These are phyloP conservation scores for Aspergillus hancockii DNA, from an alignment of 495 filamentous ascomycete genomes.

Conservation along the genomic window DNA sequence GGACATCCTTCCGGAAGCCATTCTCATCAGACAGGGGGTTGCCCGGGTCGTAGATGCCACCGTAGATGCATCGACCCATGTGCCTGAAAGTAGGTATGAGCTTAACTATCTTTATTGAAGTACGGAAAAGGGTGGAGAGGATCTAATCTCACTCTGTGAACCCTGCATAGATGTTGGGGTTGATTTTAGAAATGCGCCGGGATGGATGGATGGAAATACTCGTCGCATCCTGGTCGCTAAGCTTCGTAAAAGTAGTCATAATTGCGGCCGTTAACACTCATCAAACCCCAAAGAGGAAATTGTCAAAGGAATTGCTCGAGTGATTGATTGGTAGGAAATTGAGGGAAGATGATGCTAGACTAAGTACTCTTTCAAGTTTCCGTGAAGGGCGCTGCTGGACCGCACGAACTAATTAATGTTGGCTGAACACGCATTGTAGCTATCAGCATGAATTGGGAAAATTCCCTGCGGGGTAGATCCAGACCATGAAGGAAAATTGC, in stretches of 20 bases:
- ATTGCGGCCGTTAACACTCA: constrained; percentile 7
- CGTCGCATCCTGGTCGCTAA: constrained; percentile 55
- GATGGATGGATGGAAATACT: constrained; percentile 61
- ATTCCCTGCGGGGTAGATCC: constrained; percentile 25
- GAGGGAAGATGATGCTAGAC: constrained; percentile 15
- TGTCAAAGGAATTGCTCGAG: neutral
- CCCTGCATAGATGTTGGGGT: constrained; percentile 72
- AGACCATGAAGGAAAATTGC: constrained; percentile 12
- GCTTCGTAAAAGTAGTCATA: constrained; percentile 73
- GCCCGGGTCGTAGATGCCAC: constrained; percentile 76
- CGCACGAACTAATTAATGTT: constrained; percentile 27
- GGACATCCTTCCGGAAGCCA: constrained; percentile 75
- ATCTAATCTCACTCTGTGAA: constrained; percentile 64
- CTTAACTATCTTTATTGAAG: neutral
- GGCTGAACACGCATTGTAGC: constrained; percentile 7
- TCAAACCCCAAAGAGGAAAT: neutral
- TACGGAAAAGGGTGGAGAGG: neutral
- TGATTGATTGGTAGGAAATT: constrained; percentile 22
- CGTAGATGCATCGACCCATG: constrained; percentile 84
- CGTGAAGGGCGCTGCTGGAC: constrained; percentile 20
- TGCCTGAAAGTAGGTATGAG: constrained; percentile 50
- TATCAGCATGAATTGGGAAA: constrained; percentile 20
- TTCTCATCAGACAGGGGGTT: constrained; percentile 70
- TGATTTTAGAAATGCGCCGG: constrained; percentile 65
- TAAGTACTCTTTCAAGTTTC: constrained; percentile 9